These are phyloP conservation scores for Pyricularia pennisetigena DNA, from an alignment of 2,329 filamentous ascomycete genomes.

Conservation along the genomic window DNA sequence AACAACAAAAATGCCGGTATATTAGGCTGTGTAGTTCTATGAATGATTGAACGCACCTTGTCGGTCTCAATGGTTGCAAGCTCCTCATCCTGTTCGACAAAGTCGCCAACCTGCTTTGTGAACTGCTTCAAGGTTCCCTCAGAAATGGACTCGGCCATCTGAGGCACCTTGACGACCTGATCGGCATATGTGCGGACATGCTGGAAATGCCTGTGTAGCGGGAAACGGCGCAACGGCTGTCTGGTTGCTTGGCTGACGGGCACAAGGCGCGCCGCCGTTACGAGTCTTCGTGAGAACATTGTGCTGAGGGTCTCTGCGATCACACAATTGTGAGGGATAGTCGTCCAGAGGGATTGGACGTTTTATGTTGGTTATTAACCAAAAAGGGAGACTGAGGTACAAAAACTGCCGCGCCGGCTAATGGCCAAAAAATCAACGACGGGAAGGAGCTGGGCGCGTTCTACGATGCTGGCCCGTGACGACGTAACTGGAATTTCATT, in stretches of 20 bases:
- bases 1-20: background rate
- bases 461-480: background rate
- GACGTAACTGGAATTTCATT: too few relatives aligned
- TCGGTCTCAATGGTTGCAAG: conserved; percentile 98
- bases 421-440: background rate
- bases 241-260: conserved; percentile 21
- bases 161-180: conserved; percentile 81
- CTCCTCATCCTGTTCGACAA: conserved; percentile 91
- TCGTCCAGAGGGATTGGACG: background rate
- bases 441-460: background rate
- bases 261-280: conserved; percentile 16
- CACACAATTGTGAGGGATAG: background rate
- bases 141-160: conserved; percentile 98
- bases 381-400: background rate
- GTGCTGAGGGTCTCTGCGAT: conserved; percentile 8
- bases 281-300: conserved; percentile 30
- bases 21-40: background rate
- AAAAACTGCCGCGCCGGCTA: background rate
- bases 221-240: conserved; percentile 31
- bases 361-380: background rate
- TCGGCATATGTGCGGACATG: conserved; percentile 63
- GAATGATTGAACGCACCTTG: conserved; percentile 52
- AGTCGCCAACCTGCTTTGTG: conserved; percentile 85
- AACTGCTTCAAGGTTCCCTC: conserved; percentile 96
- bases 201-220: conserved; percentile 40